Conservation (phyloP, 495 filamentous ascomycete genomes). For the Barbatosphaeria neglecta region DNA sequence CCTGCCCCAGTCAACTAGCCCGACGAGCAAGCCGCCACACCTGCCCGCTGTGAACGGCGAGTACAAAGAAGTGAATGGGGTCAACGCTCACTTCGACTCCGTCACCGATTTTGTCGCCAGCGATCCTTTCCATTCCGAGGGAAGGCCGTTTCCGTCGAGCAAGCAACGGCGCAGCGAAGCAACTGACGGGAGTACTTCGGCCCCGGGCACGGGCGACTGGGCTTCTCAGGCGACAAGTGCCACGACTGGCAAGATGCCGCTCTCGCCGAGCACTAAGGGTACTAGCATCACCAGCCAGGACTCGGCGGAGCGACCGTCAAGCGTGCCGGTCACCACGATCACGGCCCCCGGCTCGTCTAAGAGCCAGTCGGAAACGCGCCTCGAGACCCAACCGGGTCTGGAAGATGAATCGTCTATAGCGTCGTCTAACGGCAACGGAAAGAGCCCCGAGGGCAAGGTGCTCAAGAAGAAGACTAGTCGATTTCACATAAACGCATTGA, state of each 20-base stretch:
- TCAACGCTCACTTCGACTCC: conserved; percentile 19
- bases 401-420: background rate
- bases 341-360: conserved; percentile 22
- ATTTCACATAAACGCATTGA: conserved; percentile 33
- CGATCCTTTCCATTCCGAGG: conserved; percentile 22
- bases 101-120: conserved; percentile 20
- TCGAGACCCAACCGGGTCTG: background rate
- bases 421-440: conserved; percentile 4
- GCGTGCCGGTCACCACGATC: conserved; percentile 25
- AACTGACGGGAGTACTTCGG: conserved; percentile 39
- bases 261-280: conserved; percentile 46
- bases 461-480: conserved; percentile 38
- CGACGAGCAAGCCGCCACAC: conserved; percentile 6
- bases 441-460: conserved; percentile 15
- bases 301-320: conserved; percentile 29
- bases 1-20: conserved; percentile 1
- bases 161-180: conserved; percentile 40
- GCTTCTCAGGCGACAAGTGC: conserved; percentile 43
- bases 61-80: conserved; percentile 27
- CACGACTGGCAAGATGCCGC: conserved; percentile 42
- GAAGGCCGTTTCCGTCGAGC: conserved; percentile 15
- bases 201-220: conserved; percentile 36
- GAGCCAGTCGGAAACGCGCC: conserved; percentile 9
- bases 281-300: conserved; percentile 44
- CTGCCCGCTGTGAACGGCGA: conserved; percentile 5